Conservation (phyloP, 169 alveolate species). For the Blepharisma undulans region DNA sequence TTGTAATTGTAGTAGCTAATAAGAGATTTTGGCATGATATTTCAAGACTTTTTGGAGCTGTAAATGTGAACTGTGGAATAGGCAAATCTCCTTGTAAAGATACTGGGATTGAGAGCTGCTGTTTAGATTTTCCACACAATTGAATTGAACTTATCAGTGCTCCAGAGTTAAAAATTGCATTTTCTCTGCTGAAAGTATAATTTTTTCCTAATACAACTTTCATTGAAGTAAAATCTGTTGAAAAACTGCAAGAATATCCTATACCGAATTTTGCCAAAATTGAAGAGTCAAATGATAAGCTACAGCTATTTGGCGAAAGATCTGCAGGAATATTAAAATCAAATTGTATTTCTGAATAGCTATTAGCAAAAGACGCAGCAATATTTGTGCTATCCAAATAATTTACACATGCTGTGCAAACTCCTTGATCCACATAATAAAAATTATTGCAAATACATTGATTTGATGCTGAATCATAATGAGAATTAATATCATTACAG, state of each 20-base stretch:
- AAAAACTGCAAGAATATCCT: neutral
- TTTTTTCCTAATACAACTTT: neutral
- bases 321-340: neutral
- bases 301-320: neutral
- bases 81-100: neutral
- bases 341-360: neutral
- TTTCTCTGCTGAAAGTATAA: neutral
- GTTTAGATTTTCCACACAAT: neutral
- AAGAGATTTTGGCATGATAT: neutral
- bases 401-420: neutral
- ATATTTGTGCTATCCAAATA: neutral
- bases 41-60: neutral
- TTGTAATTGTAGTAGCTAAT: neutral
- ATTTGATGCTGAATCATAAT: neutral
- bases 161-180: neutral
- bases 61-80: neutral
- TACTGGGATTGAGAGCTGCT: neutral
- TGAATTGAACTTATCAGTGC: neutral
- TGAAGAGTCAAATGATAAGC: neutral
- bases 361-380: neutral
- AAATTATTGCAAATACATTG: neutral
- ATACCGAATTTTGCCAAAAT: neutral
- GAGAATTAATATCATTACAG: neutral
- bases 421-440: neutral
- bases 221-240: neutral